Evolutionary conservation across 306 rosid species (phyloP).

Genomic region (Malus sieversii): DNA sequence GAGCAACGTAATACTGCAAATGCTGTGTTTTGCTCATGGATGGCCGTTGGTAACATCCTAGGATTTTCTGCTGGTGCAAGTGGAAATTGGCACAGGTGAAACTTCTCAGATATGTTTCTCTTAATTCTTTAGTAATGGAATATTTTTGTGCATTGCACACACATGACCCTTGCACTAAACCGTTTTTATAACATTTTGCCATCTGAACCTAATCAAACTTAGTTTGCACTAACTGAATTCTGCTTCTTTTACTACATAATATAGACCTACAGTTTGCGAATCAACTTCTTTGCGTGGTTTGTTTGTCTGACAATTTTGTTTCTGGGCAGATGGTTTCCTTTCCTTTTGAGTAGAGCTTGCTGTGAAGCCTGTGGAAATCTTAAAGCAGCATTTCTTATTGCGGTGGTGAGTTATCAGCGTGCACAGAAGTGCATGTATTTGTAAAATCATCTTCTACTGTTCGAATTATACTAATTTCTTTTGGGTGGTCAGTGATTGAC

Average conservation of each 20-base stretch:
- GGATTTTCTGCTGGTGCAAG: conserved; percentile 97
- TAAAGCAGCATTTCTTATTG: conserved; percentile 95
- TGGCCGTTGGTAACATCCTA: conserved; percentile 96
- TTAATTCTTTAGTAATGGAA: background rate
- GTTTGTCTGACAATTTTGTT: conserved; percentile 13
- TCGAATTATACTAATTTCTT: background rate
- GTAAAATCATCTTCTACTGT: background rate
- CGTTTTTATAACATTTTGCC: background rate
- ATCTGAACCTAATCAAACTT: background rate
- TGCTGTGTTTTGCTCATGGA: conserved; percentile 97
- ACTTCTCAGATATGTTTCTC: conserved; percentile 10
- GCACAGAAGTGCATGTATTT: background rate
- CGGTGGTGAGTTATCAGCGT: conserved; percentile 67
- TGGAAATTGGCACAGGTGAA: conserved; percentile 92
- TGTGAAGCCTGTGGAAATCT: conserved; percentile 99
- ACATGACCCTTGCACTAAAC: background rate
- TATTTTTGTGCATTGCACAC: conserved; percentile 6
- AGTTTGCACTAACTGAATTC: background rate
- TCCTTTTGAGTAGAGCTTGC: conserved; percentile 77
- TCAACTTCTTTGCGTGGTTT: conserved; percentile 9
- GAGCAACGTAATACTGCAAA: conserved; percentile 88
- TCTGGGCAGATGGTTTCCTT: conserved; percentile 88
- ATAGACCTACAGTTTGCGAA: background rate
- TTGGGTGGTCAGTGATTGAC: background rate
- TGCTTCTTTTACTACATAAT: background rate